phyloP scores from a whole-genome alignment of 495 filamentous ascomycete genomes.

The Extremus antarcticus region DNA sequence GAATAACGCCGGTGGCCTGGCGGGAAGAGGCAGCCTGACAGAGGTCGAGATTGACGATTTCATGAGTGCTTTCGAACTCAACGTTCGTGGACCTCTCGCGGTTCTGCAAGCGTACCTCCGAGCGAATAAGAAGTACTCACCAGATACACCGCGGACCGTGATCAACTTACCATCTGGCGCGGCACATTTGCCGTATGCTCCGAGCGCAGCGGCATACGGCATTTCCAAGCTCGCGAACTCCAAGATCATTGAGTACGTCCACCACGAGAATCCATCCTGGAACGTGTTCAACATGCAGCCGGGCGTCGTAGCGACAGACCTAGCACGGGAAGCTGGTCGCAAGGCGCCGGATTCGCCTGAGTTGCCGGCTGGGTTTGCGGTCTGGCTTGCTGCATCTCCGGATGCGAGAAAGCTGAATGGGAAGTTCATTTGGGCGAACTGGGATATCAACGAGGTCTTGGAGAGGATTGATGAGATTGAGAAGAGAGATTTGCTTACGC shows the following conservation, averaged over 20 bases:
- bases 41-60: constrained; percentile 28
- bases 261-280: constrained; percentile 28
- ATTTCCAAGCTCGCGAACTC: constrained; percentile 35
- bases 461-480: constrained; percentile 33
- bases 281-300: constrained; percentile 40
- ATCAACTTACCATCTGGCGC: constrained; percentile 32
- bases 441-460: constrained; percentile 47
- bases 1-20: constrained; percentile 27
- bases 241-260: constrained; percentile 34
- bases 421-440: constrained; percentile 41
- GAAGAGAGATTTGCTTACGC: constrained; percentile 5
- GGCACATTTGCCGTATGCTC: constrained; percentile 31
- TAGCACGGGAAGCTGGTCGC: background rate
- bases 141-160: constrained; percentile 27
- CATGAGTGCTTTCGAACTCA: constrained; percentile 28
- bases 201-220: constrained; percentile 29
- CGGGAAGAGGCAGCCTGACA: constrained; percentile 23
- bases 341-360: constrained; percentile 6
- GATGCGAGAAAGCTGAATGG: constrained; percentile 34
- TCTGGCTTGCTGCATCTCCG: constrained; percentile 44
- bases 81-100: constrained; percentile 31
- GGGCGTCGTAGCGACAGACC: constrained; percentile 1
- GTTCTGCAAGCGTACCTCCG: constrained; percentile 36
- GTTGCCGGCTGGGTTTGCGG: constrained; percentile 34
- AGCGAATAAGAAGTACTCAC: constrained; percentile 19